Conservation (phyloP, 2,329 filamentous ascomycete species). For the Cladosporium sp. region DNA sequence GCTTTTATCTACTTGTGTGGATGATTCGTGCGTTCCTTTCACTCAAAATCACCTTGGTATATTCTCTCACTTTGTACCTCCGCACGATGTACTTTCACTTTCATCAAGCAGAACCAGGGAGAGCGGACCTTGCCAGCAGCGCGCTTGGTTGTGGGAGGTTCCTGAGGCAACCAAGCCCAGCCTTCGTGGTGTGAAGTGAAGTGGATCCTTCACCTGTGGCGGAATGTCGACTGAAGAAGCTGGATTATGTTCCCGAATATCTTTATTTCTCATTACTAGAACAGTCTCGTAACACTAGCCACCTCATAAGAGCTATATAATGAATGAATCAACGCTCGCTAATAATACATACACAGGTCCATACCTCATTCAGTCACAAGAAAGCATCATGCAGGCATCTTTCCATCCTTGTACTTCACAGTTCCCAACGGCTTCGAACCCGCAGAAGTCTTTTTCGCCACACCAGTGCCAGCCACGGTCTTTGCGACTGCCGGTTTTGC, state of each 20-base stretch:
- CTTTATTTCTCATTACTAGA: not conserved
- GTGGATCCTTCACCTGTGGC: not conserved
- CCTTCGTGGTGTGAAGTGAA: not conserved
- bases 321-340: constrained; percentile 1
- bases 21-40: no score
- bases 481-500: constrained; percentile 18
- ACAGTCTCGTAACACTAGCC: not conserved
- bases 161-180: not conserved
- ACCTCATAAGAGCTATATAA: not conserved
- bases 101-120: not conserved
- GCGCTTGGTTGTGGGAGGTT: not conserved
- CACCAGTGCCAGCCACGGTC: not conserved
- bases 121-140: no score
- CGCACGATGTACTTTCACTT: no score
- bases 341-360: constrained; percentile 4
- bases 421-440: constrained; percentile 33
- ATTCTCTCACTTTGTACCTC: no score
- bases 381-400: constrained; percentile 16
- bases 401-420: constrained; percentile 33
- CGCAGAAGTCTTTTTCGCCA: constrained; percentile 19
- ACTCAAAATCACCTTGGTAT: no score
- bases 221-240: no score
- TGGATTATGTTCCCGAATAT: not conserved
- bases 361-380: not conserved
- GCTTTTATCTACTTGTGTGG: no score